Evolutionary conservation across 2,329 filamentous ascomycete species (phyloP), one percentile per base, ranked within the genome.

Genomic region (Scedosporium minutisporum): DNA sequence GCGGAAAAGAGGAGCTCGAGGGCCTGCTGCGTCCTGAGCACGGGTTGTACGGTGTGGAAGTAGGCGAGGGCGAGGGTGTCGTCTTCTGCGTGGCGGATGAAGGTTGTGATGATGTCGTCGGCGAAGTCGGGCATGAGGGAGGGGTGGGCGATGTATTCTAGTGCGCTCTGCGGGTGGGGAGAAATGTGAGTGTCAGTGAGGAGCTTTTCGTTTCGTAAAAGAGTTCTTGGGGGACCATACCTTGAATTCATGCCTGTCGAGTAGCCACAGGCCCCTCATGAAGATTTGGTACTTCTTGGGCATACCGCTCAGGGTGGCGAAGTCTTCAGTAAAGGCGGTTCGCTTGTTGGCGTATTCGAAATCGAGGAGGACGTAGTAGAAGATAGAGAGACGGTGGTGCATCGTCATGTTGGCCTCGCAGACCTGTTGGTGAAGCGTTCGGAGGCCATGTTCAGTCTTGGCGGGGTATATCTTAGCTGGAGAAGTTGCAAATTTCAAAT

Each of bases 301-400:
- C 60, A 96, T 80, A 65, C 87, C 86, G 4, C 85, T 86, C 25
- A 76, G 76, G 51, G 76, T 74, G 16, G 87, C 85, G 67, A 93
- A 91, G 1, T 71, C 65, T 21, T 80, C 79, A 1, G 86, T 79
- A 6, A 78, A 69, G 42, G 82, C 78, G 18, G 80, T 74, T 3
- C 80, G 78, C 21, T 79, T 78, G 60, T 82, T 78, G 29, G 77
- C 74, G 46, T 78, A 74, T 68, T 88, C 84, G 70, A 88, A 84
- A 72, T 96, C 90, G 69, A 91, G 87, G 3, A 96, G 81, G 46
- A 96, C 78, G 72, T 96, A 96, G 78, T 90, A 96, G 66, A 96
- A 80, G 58, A 95, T 82, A 18, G 91, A 90, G 67, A 92, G 85
- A 73, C 93, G 93, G 76, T 93, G 87, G 72, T 93, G 88, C 62